Evolutionary conservation across 371 early-diverging fungal genomes (phyloP).

Genomic region (Globomyces sp.): DNA sequence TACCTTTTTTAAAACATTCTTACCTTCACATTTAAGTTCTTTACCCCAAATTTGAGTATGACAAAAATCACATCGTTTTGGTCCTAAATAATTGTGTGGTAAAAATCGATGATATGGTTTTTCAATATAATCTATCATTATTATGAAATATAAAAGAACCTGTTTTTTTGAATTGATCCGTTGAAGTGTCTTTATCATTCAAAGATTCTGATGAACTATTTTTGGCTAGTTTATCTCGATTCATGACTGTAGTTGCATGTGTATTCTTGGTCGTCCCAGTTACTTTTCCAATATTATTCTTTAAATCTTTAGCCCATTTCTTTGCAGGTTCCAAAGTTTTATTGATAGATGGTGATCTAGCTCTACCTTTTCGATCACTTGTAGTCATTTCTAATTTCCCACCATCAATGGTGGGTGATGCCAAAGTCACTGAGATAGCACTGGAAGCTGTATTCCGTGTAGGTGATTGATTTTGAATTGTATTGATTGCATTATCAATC

Average conservation of each 20-base stretch:
- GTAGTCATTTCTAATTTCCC: too few relatives aligned
- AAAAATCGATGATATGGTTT: slow-evolving; percentile 56
- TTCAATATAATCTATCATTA: background rate
- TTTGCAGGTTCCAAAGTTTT: slow-evolving; percentile 6
- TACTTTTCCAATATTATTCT: slow-evolving; percentile 18
- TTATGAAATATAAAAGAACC: background rate
- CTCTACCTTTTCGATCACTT: background rate
- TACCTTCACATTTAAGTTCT: slow-evolving; percentile 69
- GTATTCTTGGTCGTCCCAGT: background rate
- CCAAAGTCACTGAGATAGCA: background rate
- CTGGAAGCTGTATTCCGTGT: background rate
- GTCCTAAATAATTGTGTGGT: slow-evolving; percentile 60
- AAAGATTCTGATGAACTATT: background rate
- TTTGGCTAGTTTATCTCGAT: slow-evolving; percentile 12
- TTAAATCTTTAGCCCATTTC: slow-evolving; percentile 19
- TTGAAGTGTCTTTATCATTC: background rate
- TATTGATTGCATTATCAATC: background rate
- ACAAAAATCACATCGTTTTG: slow-evolving; percentile 79
- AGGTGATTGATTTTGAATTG: background rate
- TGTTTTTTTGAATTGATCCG: background rate
- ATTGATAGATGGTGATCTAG: slow-evolving; percentile 3
- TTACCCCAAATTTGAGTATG: slow-evolving; percentile 84
- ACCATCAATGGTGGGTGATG: background rate
- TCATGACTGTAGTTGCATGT: background rate
- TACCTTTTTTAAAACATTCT: background rate